Conservation (phyloP, 352 stramenopile genomes). For the Globisporangium canariense region DNA sequence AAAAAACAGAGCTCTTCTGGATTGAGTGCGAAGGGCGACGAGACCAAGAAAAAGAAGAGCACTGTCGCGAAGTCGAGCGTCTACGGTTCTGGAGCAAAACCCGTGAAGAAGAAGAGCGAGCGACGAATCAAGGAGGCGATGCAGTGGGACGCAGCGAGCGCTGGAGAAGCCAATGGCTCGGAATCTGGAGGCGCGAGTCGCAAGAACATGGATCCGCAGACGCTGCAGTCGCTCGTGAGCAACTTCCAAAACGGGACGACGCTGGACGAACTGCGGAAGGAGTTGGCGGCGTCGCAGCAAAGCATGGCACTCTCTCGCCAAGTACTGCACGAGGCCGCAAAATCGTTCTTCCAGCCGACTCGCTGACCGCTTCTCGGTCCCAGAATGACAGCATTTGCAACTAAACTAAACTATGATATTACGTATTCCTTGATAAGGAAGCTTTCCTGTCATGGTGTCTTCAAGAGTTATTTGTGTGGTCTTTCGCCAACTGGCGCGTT, state of each 20-base stretch:
- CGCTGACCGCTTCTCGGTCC: neutral
- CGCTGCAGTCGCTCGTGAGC: conserved; percentile 61
- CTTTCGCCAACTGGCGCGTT: conserved; percentile 29
- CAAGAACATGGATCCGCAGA: conserved; percentile 53
- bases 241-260: conserved; percentile 70
- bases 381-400: neutral
- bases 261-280: conserved; percentile 55
- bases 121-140: conserved; percentile 20
- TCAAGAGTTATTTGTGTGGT: conserved; percentile 27
- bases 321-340: conserved; percentile 62
- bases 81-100: conserved; percentile 38
- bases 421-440: neutral
- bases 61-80: conserved; percentile 20
- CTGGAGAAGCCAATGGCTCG: conserved; percentile 14
- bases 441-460: neutral
- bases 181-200: conserved; percentile 19
- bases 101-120: conserved; percentile 36
- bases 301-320: conserved; percentile 61
- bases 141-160: conserved; percentile 17
- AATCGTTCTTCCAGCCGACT: conserved; percentile 58
- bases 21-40: conserved; percentile 8
- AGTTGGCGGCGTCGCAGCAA: conserved; percentile 66
- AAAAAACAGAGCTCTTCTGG: conserved; percentile 15
- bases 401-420: conserved; percentile 2
- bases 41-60: conserved; percentile 35